Evolutionary conservation across 2,329 filamentous ascomycete species (phyloP).

Genomic region (Epichloe amarillans): DNA sequence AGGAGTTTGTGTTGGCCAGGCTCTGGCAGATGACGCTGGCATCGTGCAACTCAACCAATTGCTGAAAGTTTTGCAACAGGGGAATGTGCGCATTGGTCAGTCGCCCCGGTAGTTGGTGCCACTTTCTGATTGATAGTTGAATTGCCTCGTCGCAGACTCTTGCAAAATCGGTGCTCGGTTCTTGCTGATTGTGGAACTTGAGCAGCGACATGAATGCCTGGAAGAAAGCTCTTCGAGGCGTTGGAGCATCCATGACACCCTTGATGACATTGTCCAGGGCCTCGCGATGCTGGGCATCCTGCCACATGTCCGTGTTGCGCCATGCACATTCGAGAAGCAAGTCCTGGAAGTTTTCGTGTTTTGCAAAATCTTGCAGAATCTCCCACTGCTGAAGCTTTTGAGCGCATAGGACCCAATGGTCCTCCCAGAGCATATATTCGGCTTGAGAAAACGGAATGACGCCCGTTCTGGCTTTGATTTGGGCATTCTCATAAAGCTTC

Average conservation of each 20-base stretch:
- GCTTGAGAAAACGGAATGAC: slow-evolving; percentile 92
- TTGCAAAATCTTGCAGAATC: slow-evolving; percentile 90
- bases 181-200: slow-evolving; percentile 83
- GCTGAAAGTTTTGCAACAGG: slow-evolving; percentile 92
- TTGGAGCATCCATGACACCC: slow-evolving; percentile 93
- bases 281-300: slow-evolving; percentile 70
- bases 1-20: slow-evolving; percentile 67
- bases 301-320: slow-evolving; percentile 93
- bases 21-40: slow-evolving; percentile 94
- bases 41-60: slow-evolving; percentile 92
- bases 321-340: slow-evolving; percentile 89
- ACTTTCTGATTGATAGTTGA: slow-evolving; percentile 92
- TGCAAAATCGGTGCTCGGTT: slow-evolving; percentile 66
- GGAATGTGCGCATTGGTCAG: slow-evolving; percentile 94
- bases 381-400: slow-evolving; percentile 99
- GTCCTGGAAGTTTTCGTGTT: slow-evolving; percentile 97
- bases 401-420: slow-evolving; percentile 95
- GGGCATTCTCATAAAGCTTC: slow-evolving; percentile 88
- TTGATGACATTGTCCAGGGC: slow-evolving; percentile 89
- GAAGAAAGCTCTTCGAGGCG: slow-evolving; percentile 88
- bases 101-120: slow-evolving; percentile 90
- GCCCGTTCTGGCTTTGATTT: slow-evolving; percentile 91
- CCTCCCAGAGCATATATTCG: slow-evolving; percentile 99
- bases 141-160: slow-evolving; percentile 93
- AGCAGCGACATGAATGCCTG: slow-evolving; percentile 95